Evolutionary conservation across 305 asterid species (phyloP).

Genomic region (Lippia alba): DNA sequence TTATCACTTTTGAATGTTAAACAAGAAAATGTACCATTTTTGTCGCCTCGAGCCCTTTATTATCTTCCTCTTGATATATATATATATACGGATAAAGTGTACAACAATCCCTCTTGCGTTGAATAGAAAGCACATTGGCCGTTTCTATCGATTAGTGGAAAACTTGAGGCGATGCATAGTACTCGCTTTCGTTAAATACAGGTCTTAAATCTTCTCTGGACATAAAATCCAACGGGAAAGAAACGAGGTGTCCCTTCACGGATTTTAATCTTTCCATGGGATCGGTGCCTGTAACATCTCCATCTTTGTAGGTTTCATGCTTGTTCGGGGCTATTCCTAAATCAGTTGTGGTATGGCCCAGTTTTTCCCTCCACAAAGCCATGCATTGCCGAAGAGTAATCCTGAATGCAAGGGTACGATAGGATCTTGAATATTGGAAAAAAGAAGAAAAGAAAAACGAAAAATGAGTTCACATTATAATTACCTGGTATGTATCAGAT

Average conservation of each 20-base stretch:
- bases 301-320: constrained; percentile 55
- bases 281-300: constrained; percentile 52
- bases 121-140: background rate
- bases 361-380: constrained; percentile 53
- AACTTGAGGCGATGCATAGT: constrained; percentile 68
- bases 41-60: background rate
- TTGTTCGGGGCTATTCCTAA: constrained; percentile 61
- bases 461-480: constrained; percentile 8
- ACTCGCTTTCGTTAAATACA: constrained; percentile 69
- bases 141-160: constrained; percentile 44
- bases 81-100: constrained; percentile 23
- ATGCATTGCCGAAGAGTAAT: constrained; percentile 62
- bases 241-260: constrained; percentile 70
- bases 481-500: constrained; percentile 70
- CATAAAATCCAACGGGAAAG: constrained; percentile 72
- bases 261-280: constrained; percentile 60
- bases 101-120: constrained; percentile 28
- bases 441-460: background rate
- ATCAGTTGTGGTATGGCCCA: constrained; percentile 62
- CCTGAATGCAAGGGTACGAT: constrained; percentile 35
- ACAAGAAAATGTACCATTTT: constrained; percentile 1
- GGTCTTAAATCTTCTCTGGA: constrained; percentile 69
- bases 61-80: constrained; percentile 24
- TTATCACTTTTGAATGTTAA: background rate
- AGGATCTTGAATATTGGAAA: constrained; percentile 2